Evolutionary conservation across 495 filamentous ascomycete species (phyloP).

Genomic region (Penicillium herquei): DNA sequence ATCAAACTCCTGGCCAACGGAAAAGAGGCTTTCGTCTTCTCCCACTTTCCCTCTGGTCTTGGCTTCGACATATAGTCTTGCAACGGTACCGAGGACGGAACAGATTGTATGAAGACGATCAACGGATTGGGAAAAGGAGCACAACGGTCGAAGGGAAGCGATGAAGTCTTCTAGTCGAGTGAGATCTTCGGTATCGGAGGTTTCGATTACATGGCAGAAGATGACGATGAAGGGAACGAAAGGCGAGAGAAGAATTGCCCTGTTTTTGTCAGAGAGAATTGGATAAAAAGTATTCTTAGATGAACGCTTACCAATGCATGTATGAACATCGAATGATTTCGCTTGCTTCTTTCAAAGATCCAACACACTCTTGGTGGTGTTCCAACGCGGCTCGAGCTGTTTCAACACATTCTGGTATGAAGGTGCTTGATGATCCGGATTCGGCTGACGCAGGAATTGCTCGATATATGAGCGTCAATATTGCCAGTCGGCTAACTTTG

Average conservation of each 20-base stretch:
- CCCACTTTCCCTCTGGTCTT: constrained; percentile 45
- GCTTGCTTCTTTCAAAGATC: constrained; percentile 43
- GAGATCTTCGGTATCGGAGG: constrained; percentile 45
- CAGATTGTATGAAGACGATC: constrained; percentile 59
- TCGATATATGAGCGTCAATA: constrained; percentile 60
- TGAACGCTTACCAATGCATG: constrained; percentile 55
- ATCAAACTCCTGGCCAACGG: constrained; percentile 61
- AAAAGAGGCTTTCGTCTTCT: constrained; percentile 42
- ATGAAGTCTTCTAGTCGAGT: constrained; percentile 55
- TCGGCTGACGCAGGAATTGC: constrained; percentile 49
- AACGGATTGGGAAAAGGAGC: constrained; percentile 53
- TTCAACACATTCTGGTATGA: constrained; percentile 59
- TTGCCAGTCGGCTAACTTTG: constrained; percentile 52
- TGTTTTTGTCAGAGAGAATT: constrained; percentile 16
- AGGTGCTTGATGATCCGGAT: constrained; percentile 41
- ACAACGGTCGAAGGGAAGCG: constrained; percentile 51
- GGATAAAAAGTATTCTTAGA: not conserved
- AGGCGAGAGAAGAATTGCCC: constrained; percentile 63
- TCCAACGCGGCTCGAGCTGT: constrained; percentile 55
- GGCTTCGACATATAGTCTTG: constrained; percentile 60
- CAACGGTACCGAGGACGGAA: constrained; percentile 60
- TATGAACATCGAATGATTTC: constrained; percentile 52
- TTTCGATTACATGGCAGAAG: constrained; percentile 65
- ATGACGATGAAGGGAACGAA: constrained; percentile 70
- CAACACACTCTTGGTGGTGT: constrained; percentile 52